These are phyloP conservation scores for Aureobasidium sp. DNA, from an alignment of 2,329 filamentous ascomycete genomes.

Conservation along the genomic window DNA sequence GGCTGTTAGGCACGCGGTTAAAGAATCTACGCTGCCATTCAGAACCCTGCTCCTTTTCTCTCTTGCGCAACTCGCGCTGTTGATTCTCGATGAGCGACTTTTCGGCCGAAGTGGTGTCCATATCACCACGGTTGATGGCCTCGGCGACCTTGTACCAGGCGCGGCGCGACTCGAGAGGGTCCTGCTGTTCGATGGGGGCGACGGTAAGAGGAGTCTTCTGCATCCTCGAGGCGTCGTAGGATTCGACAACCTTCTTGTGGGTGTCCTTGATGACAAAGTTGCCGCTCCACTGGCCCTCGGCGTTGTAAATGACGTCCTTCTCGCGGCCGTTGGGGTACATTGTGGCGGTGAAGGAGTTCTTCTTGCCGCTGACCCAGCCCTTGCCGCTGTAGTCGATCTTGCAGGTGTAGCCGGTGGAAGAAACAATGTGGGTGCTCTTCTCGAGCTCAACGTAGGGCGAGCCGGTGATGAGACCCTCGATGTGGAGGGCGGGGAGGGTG, in stretches of 20 bases:
- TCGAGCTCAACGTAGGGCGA: conserved; percentile 88
- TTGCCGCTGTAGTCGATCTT: conserved; percentile 91
- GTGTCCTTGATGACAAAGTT: conserved; percentile 69
- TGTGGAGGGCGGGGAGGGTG: conserved; percentile 82
- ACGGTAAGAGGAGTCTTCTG: conserved; percentile 59
- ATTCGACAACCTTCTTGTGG: conserved; percentile 36
- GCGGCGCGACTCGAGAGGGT: conserved; percentile 75
- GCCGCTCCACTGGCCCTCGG: conserved; percentile 85
- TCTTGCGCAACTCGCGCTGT: conserved; percentile 66
- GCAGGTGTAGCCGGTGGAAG: conserved; percentile 75
- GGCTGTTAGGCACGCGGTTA: conserved; percentile 33
- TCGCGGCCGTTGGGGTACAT: conserved; percentile 62
- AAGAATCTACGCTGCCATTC: conserved; percentile 85
- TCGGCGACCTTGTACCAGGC: conserved; percentile 82
- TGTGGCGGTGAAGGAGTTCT: conserved; percentile 75
- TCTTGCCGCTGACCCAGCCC: conserved; percentile 92
- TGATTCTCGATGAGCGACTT: conserved; percentile 86
- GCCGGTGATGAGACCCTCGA: conserved; percentile 82
- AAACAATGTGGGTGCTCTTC: conserved; percentile 73
- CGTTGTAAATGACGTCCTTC: conserved; percentile 68
- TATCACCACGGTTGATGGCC: conserved; percentile 71
- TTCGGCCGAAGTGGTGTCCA: conserved; percentile 67
- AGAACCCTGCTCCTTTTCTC: conserved; percentile 64
- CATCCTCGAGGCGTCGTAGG: conserved; percentile 38
- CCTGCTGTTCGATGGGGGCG: conserved; percentile 66